Evolutionary conservation across 257 asterid genomes (phyloP).

Genomic region (Nicotiana noctiflora): DNA sequence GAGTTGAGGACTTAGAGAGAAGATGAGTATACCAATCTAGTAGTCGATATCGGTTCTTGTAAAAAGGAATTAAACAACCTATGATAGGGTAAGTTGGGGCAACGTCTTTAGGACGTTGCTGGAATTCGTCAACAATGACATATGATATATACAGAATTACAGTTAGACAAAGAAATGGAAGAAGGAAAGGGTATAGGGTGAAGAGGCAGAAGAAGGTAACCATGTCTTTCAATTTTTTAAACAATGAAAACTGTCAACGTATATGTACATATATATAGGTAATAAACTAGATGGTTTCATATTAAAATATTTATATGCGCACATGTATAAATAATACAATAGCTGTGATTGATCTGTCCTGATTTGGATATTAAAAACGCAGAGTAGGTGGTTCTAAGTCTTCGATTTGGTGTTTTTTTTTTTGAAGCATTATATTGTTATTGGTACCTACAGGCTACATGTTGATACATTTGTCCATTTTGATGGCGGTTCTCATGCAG

Average conservation of each 20-base stretch:
- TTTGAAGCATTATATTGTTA: background rate
- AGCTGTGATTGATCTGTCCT: background rate
- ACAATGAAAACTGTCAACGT: background rate
- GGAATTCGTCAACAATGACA: background rate
- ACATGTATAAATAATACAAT: background rate
- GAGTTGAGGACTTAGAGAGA: conserved; percentile 36
- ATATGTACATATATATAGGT: background rate
- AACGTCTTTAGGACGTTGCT: background rate
- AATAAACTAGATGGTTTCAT: background rate
- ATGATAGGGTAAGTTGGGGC: conserved; percentile 38
- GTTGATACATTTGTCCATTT: background rate
- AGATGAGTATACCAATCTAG: conserved; percentile 68
- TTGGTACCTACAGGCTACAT: background rate
- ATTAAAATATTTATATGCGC: background rate
- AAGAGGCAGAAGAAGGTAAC: background rate
- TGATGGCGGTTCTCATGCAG: background rate
- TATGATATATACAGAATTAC: background rate
- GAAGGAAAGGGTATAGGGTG: background rate
- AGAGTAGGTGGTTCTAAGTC: conserved; percentile 1
- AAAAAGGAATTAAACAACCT: conserved; percentile 55
- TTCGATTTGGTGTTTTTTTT: background rate
- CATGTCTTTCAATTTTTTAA: background rate
- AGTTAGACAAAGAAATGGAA: background rate
- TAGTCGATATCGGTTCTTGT: conserved; percentile 44
- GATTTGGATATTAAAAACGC: background rate